A percentile compares a stretch with the other conserved stretches of the same genome.
These are phyloP conservation scores for Paxillus involutus DNA, from an alignment of 768 basidiomycete genomes.

Conservation along the genomic window DNA sequence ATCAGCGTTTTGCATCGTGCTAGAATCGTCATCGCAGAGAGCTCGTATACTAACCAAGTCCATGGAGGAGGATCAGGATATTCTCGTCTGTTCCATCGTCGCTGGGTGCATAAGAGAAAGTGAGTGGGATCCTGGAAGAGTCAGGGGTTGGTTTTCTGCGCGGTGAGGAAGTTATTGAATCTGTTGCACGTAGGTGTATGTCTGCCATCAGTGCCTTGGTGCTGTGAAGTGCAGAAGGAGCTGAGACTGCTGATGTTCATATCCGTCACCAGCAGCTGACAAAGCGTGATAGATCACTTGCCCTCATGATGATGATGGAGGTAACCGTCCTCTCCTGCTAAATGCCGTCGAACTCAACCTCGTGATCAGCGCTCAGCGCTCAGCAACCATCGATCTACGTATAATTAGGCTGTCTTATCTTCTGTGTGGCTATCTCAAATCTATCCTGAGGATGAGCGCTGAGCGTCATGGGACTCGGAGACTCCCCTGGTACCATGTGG, in stretches of 20 bases:
- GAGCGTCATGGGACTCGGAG: not conserved
- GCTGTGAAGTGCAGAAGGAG: too few species aligned
- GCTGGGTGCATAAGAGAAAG: constrained; percentile 70
- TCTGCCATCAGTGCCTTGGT: constrained; percentile 10
- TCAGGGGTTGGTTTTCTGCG: constrained; percentile 53
- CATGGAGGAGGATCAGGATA: constrained; percentile 80
- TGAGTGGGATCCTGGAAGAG: constrained; percentile 44
- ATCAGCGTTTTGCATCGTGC: not conserved
- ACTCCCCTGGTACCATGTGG: not conserved
- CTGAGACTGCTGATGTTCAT: too few species aligned
- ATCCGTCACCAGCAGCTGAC: too few species aligned
- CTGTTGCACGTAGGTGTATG: constrained; percentile 18
- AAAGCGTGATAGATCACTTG: too few species aligned
- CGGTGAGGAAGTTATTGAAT: constrained; percentile 10
- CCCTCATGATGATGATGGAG: too few species aligned
- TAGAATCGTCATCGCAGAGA: constrained; percentile 3
- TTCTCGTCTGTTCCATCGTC: constrained; percentile 87
- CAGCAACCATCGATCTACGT: not conserved
- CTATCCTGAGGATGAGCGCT: not conserved
- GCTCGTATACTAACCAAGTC: constrained; percentile 57
- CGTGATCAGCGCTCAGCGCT: too few species aligned
- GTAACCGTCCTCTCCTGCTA: too few species aligned
- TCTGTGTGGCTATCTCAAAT: not conserved
- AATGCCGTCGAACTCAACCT: too few species aligned
- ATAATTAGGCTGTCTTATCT: not conserved